A percentile compares a stretch with the other conserved stretches of the same genome.
phyloP scores from a whole-genome alignment of 2,329 filamentous ascomycete genomes.

The Claviceps quebecensis region DNA sequence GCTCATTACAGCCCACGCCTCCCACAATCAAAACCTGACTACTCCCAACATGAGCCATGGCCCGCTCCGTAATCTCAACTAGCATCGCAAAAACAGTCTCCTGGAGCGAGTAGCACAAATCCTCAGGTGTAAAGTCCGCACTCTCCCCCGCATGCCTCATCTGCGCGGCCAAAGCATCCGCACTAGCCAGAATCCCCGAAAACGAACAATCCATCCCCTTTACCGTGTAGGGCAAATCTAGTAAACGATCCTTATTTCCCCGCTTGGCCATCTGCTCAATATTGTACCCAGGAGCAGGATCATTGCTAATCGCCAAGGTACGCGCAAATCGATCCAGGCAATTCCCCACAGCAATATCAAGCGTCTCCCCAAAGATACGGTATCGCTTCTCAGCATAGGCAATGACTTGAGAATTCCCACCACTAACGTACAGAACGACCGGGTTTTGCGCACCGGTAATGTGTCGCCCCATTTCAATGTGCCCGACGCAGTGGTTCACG shows the following conservation, averaged over 20 bases:
- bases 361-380: slow-evolving; percentile 92
- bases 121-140: slow-evolving; percentile 57
- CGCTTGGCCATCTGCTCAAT: slow-evolving; percentile 84
- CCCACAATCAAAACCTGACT: slow-evolving; percentile 88
- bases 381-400: slow-evolving; percentile 91
- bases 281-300: slow-evolving; percentile 94
- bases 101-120: slow-evolving; percentile 88
- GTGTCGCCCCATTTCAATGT: slow-evolving; percentile 94
- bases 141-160: slow-evolving; percentile 36
- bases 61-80: slow-evolving; percentile 94
- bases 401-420: slow-evolving; percentile 96
- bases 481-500: slow-evolving; percentile 95
- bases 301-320: slow-evolving; percentile 81
- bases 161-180: slow-evolving; percentile 65
- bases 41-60: slow-evolving; percentile 94
- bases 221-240: slow-evolving; percentile 88
- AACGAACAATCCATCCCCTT: slow-evolving; percentile 99
- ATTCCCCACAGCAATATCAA: slow-evolving; percentile 96
- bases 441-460: slow-evolving; percentile 87
- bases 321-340: slow-evolving; percentile 92
- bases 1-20: slow-evolving; percentile 88
- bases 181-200: slow-evolving; percentile 73
- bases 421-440: slow-evolving; percentile 88
- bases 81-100: slow-evolving; percentile 96
- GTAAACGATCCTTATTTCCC: slow-evolving; percentile 43